Evolutionary conservation across 768 basidiomycete species (phyloP).

Genomic region (Psilocybe azurescens): DNA sequence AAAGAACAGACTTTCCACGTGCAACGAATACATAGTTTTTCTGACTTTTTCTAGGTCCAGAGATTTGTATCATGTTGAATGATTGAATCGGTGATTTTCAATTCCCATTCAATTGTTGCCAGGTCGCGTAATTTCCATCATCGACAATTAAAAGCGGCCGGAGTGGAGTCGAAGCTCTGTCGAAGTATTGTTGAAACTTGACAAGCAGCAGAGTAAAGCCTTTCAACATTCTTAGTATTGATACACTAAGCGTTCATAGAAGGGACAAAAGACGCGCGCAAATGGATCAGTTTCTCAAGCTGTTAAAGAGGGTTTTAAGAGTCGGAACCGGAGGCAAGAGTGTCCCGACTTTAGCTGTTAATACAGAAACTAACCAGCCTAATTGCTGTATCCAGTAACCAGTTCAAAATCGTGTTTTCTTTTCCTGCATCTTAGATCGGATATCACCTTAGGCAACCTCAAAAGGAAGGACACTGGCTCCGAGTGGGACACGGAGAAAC

Average conservation of each 20-base stretch:
- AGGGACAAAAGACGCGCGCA: neutral
- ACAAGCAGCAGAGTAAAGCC: neutral
- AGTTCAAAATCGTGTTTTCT: neutral
- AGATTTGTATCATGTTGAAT: conserved; percentile 6
- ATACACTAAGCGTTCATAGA: neutral
- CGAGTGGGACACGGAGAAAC: neutral
- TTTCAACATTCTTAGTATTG: neutral
- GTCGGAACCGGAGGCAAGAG: neutral
- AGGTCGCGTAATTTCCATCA: conserved; percentile 5
- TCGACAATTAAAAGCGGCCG: conserved; percentile 5
- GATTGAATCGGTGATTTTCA: neutral
- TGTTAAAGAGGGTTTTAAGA: conserved; percentile 14
- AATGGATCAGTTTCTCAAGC: neutral
- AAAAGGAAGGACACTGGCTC: neutral
- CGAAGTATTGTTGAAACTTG: neutral
- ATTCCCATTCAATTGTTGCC: conserved; percentile 2
- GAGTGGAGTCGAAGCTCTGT: conserved; percentile 2
- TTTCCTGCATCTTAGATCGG: neutral
- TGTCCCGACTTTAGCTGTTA: neutral
- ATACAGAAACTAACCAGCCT: neutral
- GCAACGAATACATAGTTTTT: neutral
- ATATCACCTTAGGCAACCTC: neutral
- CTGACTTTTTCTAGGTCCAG: neutral
- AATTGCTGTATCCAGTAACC: neutral
- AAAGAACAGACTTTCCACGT: neutral